Percentiles rank a stretch among this genome's conserved stretches.
phyloP scores from a whole-genome alignment of 768 basidiomycete genomes.

The Boletus barrowsii region DNA sequence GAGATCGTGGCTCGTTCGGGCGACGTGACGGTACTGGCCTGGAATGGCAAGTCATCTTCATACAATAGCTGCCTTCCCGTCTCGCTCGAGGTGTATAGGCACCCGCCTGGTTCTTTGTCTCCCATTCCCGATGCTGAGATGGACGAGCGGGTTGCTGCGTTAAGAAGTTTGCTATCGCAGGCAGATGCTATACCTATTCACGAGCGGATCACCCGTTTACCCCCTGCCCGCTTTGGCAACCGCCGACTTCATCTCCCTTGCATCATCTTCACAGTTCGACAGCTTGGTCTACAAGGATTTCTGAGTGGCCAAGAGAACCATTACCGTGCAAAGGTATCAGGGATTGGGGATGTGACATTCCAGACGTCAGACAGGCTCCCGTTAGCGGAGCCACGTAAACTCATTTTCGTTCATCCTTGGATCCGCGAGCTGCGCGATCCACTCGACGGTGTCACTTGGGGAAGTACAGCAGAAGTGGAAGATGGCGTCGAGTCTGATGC shows the following conservation, averaged over 20 bases:
- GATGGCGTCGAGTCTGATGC: neutral
- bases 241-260: conserved; percentile 1
- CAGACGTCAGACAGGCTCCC: neutral
- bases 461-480: no score
- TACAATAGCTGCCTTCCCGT: conserved; percentile 16
- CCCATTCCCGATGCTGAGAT: neutral
- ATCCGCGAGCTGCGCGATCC: conserved; percentile 1
- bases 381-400: neutral
- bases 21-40: conserved; percentile 6
- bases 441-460: neutral
- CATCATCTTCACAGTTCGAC: neutral
- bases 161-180: neutral
- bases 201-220: neutral
- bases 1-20: conserved; percentile 10
- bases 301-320: neutral
- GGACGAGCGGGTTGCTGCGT: neutral
- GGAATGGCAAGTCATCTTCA: conserved; percentile 6
- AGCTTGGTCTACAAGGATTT: neutral
- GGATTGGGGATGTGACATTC: neutral
- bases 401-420: conserved; percentile 6
- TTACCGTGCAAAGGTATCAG: neutral
- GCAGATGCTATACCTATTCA: neutral
- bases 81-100: neutral
- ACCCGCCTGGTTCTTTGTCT: neutral
- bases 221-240: neutral